phyloP scores from a whole-genome alignment of 345 rosid genomes.

The Citropsis articulata region DNA sequence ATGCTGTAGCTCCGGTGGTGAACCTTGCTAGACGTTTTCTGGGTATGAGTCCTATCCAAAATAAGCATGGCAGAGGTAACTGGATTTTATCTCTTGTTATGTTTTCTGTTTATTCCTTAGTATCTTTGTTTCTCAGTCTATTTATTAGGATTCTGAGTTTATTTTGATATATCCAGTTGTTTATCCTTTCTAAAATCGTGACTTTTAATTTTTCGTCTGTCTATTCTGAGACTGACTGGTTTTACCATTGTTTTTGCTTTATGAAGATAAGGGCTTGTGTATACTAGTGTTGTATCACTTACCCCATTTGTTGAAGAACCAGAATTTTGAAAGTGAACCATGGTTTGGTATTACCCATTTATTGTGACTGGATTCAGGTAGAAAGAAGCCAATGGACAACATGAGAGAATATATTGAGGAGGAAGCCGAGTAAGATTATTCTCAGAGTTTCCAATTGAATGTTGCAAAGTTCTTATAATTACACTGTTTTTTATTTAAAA shows the following conservation, averaged over 20 bases:
- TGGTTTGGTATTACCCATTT: conserved; percentile 13
- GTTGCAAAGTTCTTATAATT: not conserved
- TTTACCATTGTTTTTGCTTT: not conserved
- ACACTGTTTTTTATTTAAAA: not conserved
- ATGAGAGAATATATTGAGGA: conserved; percentile 62
- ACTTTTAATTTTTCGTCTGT: not conserved
- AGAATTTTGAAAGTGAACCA: not conserved
- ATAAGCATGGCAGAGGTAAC: conserved; percentile 45
- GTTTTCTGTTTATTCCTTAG: not conserved
- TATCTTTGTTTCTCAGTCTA: not conserved
- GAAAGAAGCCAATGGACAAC: conserved; percentile 38
- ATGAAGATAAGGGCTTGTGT: not conserved
- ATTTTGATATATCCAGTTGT: not conserved
- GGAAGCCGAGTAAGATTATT: conserved; percentile 79
- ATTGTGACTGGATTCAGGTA: conserved; percentile 45
- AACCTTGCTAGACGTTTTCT: conserved; percentile 27
- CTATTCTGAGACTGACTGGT: not conserved
- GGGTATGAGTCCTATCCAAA: conserved; percentile 24
- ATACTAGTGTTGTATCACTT: not conserved
- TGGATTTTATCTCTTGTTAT: not conserved
- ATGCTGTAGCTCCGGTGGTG: conserved; percentile 18
- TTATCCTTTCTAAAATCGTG: not conserved
- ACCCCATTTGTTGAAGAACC: not conserved
- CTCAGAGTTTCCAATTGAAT: not conserved
- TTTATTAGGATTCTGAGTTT: not conserved